Base-by-base conservation (phyloP, 305 asterid species). In the Fraxinus greggii region DNA sequence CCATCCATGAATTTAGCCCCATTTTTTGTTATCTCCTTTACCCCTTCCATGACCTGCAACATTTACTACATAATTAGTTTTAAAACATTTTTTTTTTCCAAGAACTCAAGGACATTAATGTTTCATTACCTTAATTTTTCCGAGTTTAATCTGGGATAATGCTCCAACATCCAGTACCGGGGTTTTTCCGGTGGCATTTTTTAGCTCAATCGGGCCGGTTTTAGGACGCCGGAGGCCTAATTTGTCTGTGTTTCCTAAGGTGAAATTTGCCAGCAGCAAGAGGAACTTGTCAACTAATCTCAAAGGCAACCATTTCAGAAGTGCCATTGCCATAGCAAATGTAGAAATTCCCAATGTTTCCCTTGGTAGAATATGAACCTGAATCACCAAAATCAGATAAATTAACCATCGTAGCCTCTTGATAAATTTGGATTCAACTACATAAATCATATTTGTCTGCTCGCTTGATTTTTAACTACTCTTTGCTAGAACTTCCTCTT, bases 91-190 rank as follows among this genome's bases (percentile, higher is more conserved):
- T 51, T 4, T 15, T 35, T 15, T 51, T 4, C 1, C 51, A 12
- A 42, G 8, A 17, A 13, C 8, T n/a, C 61, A n/a, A n/a, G 23
- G 23, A 17, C 23, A 51, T 51, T 4, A 4, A 51, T 13, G 7
- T 15, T 51, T 13, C 7, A n/a, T 5, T 84, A 93, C 99, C 98
- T 91, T 87, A 29, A 95, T 94, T 87, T 91, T 93, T 0, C 95
- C 95, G 1, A 89, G 42, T 88, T 83, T 89, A 21, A 96, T 94
- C 40, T 86, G 93, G 0, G 97, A 85, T 29, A 96, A 83, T 4
- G 97, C 97, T 7, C 99, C 98, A n/a, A 88, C 95, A 77, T 96
- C 99, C 19, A 96, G 97, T 1, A 96, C 99, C 0, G 99, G 99
- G 0, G 97, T 87, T 82, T 96, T 96, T 3, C 99, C 99, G 61